Evolutionary conservation across 2,329 filamentous ascomycete genomes (phyloP).

Genomic region (Talaromyces marneffei): DNA sequence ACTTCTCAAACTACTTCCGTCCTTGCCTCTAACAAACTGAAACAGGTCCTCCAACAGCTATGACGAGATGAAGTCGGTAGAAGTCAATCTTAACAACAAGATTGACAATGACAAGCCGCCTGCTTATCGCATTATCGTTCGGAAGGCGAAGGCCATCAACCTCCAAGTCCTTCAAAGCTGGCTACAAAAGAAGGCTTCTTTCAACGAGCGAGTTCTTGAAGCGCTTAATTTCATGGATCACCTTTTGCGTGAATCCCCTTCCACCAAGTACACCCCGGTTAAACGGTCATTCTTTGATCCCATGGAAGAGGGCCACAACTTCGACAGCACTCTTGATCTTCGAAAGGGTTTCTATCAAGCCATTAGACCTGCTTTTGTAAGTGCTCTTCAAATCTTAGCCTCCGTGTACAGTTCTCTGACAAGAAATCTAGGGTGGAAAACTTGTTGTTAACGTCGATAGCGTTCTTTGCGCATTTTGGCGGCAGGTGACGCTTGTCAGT

Average conservation of each 20-base stretch:
- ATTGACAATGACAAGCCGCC: slow-evolving; percentile 36
- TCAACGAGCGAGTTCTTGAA: slow-evolving; percentile 65
- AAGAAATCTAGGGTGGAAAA: slow-evolving; percentile 47
- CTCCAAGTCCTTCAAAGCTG: slow-evolving; percentile 63
- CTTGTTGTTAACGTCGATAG: slow-evolving; percentile 86
- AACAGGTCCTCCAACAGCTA: slow-evolving; percentile 34
- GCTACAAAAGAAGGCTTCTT: slow-evolving; percentile 46
- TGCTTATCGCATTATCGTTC: slow-evolving; percentile 57
- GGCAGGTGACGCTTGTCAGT: slow-evolving; percentile 33
- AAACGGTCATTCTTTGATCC: slow-evolving; percentile 76
- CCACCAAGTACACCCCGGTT: slow-evolving; percentile 60
- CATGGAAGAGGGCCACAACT: slow-evolving; percentile 42
- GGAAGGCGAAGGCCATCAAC: slow-evolving; percentile 61
- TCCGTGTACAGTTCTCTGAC: slow-evolving; percentile 19
- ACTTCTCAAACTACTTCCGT: slow-evolving; percentile 21
- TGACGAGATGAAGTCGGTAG: slow-evolving; percentile 45
- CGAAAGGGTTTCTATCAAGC: slow-evolving; percentile 88
- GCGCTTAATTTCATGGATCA: slow-evolving; percentile 90
- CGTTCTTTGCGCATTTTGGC: slow-evolving; percentile 87
- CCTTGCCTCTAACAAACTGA: slow-evolving; percentile 27
- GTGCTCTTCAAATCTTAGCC: slow-evolving; percentile 12
- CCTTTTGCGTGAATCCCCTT: slow-evolving; percentile 72
- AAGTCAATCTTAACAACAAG: slow-evolving; percentile 63
- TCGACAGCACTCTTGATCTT: slow-evolving; percentile 66
- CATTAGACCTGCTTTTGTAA: slow-evolving; percentile 65